Evolutionary conservation across 208 protist species (phyloP).

Genomic region (Endotrypanum monterogeii): DNA sequence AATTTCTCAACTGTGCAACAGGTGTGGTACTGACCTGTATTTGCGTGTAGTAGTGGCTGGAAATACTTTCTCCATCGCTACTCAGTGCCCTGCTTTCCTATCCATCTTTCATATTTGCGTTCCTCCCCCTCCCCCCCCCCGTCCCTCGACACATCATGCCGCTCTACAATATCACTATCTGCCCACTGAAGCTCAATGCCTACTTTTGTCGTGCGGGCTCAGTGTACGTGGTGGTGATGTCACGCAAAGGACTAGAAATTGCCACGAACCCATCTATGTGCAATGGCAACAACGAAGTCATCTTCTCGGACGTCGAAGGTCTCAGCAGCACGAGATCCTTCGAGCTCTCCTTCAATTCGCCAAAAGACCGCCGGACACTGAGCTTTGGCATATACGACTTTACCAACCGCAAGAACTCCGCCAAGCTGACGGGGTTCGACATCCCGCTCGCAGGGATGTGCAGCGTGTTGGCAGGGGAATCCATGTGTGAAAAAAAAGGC

Average conservation of each 20-base stretch:
- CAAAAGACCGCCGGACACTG: constrained; percentile 76
- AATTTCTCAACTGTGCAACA: neutral
- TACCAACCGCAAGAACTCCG: constrained; percentile 71
- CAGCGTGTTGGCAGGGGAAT: constrained; percentile 82
- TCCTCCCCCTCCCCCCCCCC: neutral
- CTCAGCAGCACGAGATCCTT: constrained; percentile 53
- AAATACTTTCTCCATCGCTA: neutral
- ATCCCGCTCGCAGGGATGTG: constrained; percentile 88
- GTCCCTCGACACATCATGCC: constrained; percentile 40
- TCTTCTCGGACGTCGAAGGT: constrained; percentile 61
- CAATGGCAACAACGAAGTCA: constrained; percentile 59
- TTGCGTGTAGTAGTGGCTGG: neutral
- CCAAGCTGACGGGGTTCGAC: constrained; percentile 86
- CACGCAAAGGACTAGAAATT: constrained; percentile 73
- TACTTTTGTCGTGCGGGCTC: constrained; percentile 71
- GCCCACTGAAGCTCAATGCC: constrained; percentile 70
- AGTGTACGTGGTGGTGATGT: constrained; percentile 75
- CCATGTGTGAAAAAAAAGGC: constrained; percentile 86
- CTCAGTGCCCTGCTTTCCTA: neutral
- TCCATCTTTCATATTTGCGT: neutral
- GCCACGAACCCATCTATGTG: constrained; percentile 68
- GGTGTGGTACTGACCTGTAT: neutral
- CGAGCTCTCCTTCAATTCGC: constrained; percentile 76
- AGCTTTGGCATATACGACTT: constrained; percentile 86
- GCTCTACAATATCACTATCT: constrained; percentile 78